Percentiles rank a stretch among this genome's conserved stretches.
These are phyloP conservation scores for Starmerella riodocensis DNA, from an alignment of 805 yeast genomes.

Conservation along the genomic window DNA sequence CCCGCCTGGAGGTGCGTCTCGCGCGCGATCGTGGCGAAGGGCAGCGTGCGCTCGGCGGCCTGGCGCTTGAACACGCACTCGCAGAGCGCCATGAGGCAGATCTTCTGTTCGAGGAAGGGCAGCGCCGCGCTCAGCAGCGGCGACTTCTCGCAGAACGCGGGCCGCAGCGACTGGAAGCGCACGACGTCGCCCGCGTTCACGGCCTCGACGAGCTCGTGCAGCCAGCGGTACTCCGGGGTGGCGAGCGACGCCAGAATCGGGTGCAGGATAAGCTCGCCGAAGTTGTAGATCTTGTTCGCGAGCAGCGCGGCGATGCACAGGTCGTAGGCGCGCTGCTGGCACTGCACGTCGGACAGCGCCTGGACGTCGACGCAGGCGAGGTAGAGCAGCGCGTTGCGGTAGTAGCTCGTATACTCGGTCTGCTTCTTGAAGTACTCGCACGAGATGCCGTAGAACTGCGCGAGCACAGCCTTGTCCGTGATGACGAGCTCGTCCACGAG, in stretches of 20 bases:
- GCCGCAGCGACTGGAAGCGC: constrained; percentile 41
- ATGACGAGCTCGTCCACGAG: constrained; percentile 43
- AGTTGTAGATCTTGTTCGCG: constrained; percentile 86
- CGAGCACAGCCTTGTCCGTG: constrained; percentile 53
- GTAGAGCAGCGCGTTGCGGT: constrained; percentile 67
- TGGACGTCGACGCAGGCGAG: constrained; percentile 51
- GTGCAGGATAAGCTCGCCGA: constrained; percentile 87
- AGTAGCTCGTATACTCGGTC: constrained; percentile 68
- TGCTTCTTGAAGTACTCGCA: constrained; percentile 62
- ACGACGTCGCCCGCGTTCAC: constrained; percentile 68
- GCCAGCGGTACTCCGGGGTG: constrained; percentile 39
- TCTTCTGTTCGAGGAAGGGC: constrained; percentile 70
- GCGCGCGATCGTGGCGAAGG: constrained; percentile 58
- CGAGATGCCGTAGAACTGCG: constrained; percentile 69
- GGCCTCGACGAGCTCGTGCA: constrained; percentile 53
- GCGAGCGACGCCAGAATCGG: constrained; percentile 41
- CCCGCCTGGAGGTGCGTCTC: constrained; percentile 49
- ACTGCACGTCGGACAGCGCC: constrained; percentile 31
- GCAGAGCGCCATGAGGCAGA: constrained; percentile 80
- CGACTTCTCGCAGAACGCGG: constrained; percentile 30
- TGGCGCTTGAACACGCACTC: constrained; percentile 73
- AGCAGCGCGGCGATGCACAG: constrained; percentile 73
- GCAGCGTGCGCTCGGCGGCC: constrained; percentile 49
- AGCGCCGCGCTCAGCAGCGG: constrained; percentile 47
- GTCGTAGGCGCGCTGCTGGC: constrained; percentile 51